Percentiles rank a stretch among this genome's conserved stretches.
Conservation (phyloP, 1,284 basidiomycete genomes). For the Fomitopsis betulina region DNA sequence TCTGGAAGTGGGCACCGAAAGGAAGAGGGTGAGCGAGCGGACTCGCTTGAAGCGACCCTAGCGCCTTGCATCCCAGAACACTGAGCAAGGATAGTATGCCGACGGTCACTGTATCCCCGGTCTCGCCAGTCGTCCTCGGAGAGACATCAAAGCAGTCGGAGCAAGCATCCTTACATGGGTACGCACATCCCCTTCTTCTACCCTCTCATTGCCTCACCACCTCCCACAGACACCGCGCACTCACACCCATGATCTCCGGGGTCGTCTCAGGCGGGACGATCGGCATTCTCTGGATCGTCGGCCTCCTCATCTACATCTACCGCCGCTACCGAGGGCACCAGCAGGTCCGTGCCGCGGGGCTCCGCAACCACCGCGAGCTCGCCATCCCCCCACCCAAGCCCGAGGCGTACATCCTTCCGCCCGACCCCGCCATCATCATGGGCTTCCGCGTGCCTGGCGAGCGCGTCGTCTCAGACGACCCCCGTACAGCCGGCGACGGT, state of each 20-base stretch:
- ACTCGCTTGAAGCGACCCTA: too few relatives aligned
- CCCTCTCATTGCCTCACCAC: background rate
- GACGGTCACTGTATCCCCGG: background rate
- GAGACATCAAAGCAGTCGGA: slow-evolving; percentile 19
- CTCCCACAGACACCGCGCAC: slow-evolving; percentile 41
- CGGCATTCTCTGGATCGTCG: slow-evolving; percentile 43
- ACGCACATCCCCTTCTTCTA: slow-evolving; percentile 7
- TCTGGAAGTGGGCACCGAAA: background rate
- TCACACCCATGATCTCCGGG: slow-evolving; percentile 64
- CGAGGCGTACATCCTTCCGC: slow-evolving; percentile 51
- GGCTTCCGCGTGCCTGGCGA: slow-evolving; percentile 44
- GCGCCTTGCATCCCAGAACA: background rate
- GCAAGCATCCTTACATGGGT: slow-evolving; percentile 31
- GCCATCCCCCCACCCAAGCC: slow-evolving; percentile 26
- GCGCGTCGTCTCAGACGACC: slow-evolving; percentile 29
- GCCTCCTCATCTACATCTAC: slow-evolving; percentile 31
- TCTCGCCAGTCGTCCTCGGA: slow-evolving; percentile 7
- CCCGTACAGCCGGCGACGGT: slow-evolving; percentile 8
- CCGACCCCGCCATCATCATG: slow-evolving; percentile 59
- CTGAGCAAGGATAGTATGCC: slow-evolving; percentile 6
- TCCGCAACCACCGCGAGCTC: slow-evolving; percentile 26
- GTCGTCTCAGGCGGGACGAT: slow-evolving; percentile 51
- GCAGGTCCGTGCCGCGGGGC: slow-evolving; percentile 25
- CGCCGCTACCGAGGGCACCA: slow-evolving; percentile 28
- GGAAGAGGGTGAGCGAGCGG: background rate